Conservation (phyloP, 768 basidiomycete species). For the Psilocybe cubensis region DNA sequence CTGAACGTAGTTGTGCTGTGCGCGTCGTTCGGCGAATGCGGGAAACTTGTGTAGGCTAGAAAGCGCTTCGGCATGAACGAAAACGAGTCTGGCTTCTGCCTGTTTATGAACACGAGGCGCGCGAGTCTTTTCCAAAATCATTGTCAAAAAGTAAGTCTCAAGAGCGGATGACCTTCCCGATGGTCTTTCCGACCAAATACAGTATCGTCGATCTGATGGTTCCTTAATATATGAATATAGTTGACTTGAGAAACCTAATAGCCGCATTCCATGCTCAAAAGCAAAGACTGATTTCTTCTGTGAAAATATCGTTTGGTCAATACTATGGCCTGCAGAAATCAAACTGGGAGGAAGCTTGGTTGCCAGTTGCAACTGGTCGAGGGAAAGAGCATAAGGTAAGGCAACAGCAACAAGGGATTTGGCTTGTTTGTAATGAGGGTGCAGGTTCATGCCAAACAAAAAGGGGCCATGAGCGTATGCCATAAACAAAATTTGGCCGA, state of each 20-base stretch:
- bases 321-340: neutral
- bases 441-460: constrained; percentile 21
- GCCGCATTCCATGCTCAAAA: constrained; percentile 43
- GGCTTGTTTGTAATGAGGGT: constrained; percentile 44
- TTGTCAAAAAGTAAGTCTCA: constrained; percentile 46
- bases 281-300: constrained; percentile 15
- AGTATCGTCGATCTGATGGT: constrained; percentile 38
- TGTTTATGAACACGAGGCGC: constrained; percentile 42
- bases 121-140: constrained; percentile 46
- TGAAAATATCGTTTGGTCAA: neutral
- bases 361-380: constrained; percentile 32
- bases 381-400: constrained; percentile 48
- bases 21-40: constrained; percentile 48
- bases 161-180: constrained; percentile 8
- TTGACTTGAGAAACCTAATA: constrained; percentile 50
- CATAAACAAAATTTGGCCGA: constrained; percentile 63
- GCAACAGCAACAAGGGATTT: constrained; percentile 44
- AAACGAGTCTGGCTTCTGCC: constrained; percentile 53
- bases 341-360: neutral
- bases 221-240: constrained; percentile 46
- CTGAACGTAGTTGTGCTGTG: constrained; percentile 47
- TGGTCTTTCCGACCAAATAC: constrained; percentile 45
- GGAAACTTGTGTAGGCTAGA: constrained; percentile 51
- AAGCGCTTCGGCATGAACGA: constrained; percentile 67
- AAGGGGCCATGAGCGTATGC: constrained; percentile 27